A percentile compares a stretch with the other conserved stretches of the same genome.
Evolutionary conservation across 805 yeast species (phyloP).

Genomic region (Lipomyces starkeyi): DNA sequence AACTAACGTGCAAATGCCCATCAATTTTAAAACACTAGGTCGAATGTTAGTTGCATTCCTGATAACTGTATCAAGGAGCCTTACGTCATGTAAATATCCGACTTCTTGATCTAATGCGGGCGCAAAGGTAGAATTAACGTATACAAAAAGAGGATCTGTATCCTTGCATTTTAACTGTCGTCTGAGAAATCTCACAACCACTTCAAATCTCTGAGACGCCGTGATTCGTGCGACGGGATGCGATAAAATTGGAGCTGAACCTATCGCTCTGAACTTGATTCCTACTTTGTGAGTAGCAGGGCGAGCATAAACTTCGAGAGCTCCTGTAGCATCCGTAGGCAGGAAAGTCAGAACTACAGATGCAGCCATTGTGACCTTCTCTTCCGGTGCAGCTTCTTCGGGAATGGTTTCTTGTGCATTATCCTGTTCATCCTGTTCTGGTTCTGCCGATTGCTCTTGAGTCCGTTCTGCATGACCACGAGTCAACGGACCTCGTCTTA

Average conservation of each 20-base stretch:
- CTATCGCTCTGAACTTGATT: slow-evolving; percentile 60
- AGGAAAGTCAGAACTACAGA: slow-evolving; percentile 44
- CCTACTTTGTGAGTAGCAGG: slow-evolving; percentile 46
- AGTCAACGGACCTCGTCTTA: background rate
- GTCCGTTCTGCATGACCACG: background rate
- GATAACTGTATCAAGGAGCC: background rate
- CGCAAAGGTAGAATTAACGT: slow-evolving; percentile 50
- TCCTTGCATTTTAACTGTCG: slow-evolving; percentile 46
- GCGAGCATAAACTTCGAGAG: slow-evolving; percentile 41
- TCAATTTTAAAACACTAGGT: slow-evolving; percentile 40
- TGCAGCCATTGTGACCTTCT: slow-evolving; percentile 44
- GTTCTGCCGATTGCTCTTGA: background rate
- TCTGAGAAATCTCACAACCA: slow-evolving; percentile 53
- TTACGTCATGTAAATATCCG: slow-evolving; percentile 43
- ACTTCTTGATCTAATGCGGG: slow-evolving; percentile 50
- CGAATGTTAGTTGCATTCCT: background rate
- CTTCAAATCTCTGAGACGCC: slow-evolving; percentile 53
- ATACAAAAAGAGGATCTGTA: slow-evolving; percentile 48
- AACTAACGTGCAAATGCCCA: slow-evolving; percentile 44
- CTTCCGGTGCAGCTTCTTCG: slow-evolving; percentile 43
- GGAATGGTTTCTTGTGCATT: slow-evolving; percentile 39
- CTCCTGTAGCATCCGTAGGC: slow-evolving; percentile 44
- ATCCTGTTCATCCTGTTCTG: background rate
- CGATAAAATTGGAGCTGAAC: slow-evolving; percentile 57
- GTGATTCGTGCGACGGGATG: slow-evolving; percentile 56